Conservation (phyloP, 2,329 filamentous ascomycete genomes). For the Diaporthe vaccinii region DNA sequence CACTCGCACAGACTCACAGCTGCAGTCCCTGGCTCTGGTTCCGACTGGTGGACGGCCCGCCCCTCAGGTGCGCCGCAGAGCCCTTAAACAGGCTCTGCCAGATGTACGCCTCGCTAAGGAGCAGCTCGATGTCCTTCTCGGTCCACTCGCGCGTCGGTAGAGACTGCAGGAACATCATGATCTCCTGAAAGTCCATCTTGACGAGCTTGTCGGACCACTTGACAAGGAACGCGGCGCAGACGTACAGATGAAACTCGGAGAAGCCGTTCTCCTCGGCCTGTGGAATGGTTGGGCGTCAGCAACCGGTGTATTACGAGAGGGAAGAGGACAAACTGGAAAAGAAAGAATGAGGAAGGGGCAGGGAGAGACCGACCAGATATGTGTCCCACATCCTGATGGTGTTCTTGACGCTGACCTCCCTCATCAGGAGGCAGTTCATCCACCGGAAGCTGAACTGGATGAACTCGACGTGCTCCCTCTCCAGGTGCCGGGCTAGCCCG, state of each 20-base stretch:
- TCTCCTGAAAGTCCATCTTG: constrained; percentile 98
- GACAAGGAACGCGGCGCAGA: constrained; percentile 96
- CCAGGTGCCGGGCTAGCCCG: constrained; percentile 86
- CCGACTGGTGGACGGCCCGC: constrained; percentile 55
- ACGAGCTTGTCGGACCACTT: constrained; percentile 97
- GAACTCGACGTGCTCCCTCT: constrained; percentile 93
- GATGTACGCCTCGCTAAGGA: constrained; percentile 96
- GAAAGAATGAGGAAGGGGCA: not conserved
- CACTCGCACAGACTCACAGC: constrained; percentile 43
- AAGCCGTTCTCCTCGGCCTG: constrained; percentile 99
- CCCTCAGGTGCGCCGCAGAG: constrained; percentile 87
- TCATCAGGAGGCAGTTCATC: constrained; percentile 99
- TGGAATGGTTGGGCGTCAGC: not conserved
- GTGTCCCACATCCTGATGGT: constrained; percentile 99
- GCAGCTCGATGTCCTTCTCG: constrained; percentile 96
- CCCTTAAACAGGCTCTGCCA: constrained; percentile 99
- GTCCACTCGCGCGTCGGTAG: constrained; percentile 95
- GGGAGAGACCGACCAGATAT: constrained; percentile 79
- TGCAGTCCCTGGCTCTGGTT: constrained; percentile 58
- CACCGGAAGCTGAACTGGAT: constrained; percentile 99
- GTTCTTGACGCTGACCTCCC: constrained; percentile 95
- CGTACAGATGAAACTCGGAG: constrained; percentile 97
- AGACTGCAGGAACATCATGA: constrained; percentile 99
- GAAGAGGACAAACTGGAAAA: not conserved
- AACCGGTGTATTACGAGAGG: constrained; percentile 9